Conservation (phyloP, 805 yeast genomes). For the Wickerhamiella musiphila region DNA sequence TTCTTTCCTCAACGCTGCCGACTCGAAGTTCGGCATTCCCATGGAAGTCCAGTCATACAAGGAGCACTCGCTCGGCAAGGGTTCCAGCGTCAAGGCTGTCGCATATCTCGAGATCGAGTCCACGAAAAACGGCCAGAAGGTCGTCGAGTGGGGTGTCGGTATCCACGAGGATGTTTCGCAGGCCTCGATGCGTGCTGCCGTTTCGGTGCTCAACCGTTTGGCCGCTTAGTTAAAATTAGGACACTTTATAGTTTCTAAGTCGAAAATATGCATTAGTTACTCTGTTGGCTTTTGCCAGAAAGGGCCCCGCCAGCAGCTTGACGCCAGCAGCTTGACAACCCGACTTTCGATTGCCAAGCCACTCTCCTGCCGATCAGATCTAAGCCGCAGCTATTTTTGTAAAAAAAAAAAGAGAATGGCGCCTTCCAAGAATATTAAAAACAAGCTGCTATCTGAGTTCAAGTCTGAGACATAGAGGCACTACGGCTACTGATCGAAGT, state of each 20-base stretch:
- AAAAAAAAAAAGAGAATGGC: neutral
- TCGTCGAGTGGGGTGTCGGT: conserved; percentile 74
- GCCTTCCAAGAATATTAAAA: too few relatives aligned
- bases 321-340: too few relatives aligned
- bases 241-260: neutral
- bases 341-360: neutral
- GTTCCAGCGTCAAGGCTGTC: conserved; percentile 56
- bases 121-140: conserved; percentile 25
- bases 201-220: conserved; percentile 23
- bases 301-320: too few relatives aligned
- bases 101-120: conserved; percentile 51
- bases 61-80: conserved; percentile 67
- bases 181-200: conserved; percentile 48
- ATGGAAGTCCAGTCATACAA: conserved; percentile 53
- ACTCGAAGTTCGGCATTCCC: conserved; percentile 29
- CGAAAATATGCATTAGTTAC: too few relatives aligned
- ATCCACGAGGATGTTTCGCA: conserved; percentile 77
- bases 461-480: too few relatives aligned
- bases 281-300: too few relatives aligned
- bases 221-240: conserved; percentile 4
- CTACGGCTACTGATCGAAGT: too few relatives aligned
- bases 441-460: neutral
- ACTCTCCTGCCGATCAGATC: neutral
- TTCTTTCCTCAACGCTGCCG: conserved; percentile 48
- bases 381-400: neutral